Evolutionary conservation across 192 early-diverging fungal species (phyloP), one percentile per base, ranked within the genome.

Genomic region (Phlyctochytrium bullatum): DNA sequence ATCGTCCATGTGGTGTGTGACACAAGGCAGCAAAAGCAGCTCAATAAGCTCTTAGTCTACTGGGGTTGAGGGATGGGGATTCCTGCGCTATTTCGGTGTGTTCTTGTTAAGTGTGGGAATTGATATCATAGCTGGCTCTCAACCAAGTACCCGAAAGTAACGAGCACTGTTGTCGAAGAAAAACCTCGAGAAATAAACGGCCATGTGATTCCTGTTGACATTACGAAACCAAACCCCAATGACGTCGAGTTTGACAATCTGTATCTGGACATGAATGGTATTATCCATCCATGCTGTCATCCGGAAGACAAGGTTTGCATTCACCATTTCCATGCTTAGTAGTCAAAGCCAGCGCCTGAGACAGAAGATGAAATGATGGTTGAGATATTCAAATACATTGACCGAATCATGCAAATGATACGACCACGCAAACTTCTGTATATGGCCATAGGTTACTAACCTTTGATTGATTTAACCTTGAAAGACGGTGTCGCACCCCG

Each of bases 241-340:
- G 89, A 89, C 23, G 81, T 85, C 14, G 93, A 95, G 70, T 92
- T 93, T 68, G 95, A 97, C 79, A 97, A 97, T 72, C 82, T 98
- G 52, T 98, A 98, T 68, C 80, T 98, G 81, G 96, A 98, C 69
- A 96, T 99, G 95, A 99, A 99, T 74, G 97, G 97, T 33, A 86
- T 86, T 71, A 85, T 86, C 65, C 84, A 86, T 62, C 84, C 84
- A 0, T 86, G 84, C 62, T 83, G 80, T 57, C 84, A 86, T 62
- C 84, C 84, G 1, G 83, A 85, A 54, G 83, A 80, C 64, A 77
- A 78, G 66, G 54, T 57, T 25, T 20, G 16, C 27, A 25, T 57
- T 57, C 4, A 57, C 25, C 6, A 35, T 14, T 28, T 34, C 29
- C 2, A 32, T 65, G 6, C 54, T 14, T 57, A 20, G 14, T 10